Evolutionary conservation across 2,329 filamentous ascomycete genomes (phyloP).

Genomic region (Berkeleyomyces basicola): DNA sequence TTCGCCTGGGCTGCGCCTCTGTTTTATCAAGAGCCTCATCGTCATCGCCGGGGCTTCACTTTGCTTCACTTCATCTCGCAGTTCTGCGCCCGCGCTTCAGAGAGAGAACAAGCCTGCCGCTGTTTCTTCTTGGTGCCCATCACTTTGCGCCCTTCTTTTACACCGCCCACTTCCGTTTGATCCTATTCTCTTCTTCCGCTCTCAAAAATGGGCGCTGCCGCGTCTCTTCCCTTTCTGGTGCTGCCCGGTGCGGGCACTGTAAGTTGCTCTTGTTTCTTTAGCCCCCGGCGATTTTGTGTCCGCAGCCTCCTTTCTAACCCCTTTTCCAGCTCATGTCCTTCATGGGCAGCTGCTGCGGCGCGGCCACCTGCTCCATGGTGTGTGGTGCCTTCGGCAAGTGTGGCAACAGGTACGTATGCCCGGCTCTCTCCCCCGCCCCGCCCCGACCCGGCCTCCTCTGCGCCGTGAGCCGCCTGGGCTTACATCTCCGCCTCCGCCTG

Average conservation of each 20-base stretch:
- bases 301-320: background rate
- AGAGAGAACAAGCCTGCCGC: background rate
- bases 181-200: background rate
- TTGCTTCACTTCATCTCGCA: background rate
- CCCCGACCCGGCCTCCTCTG: background rate
- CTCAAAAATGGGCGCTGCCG: conserved; percentile 65
- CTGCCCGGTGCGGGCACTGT: conserved; percentile 76
- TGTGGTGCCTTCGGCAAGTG: conserved; percentile 95
- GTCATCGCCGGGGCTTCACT: background rate
- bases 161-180: background rate
- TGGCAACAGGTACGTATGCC: conserved; percentile 58
- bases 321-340: conserved; percentile 51
- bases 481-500: background rate
- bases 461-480: background rate
- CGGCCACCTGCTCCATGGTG: conserved; percentile 87
- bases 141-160: background rate
- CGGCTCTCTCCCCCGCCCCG: background rate
- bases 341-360: conserved; percentile 83
- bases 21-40: background rate
- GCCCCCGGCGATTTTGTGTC: background rate
- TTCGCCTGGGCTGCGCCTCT: background rate
- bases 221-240: conserved; percentile 79
- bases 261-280: conserved; percentile 24
- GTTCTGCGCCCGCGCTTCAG: background rate
- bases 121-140: background rate